Evolutionary conservation across 345 rosid genomes (phyloP), one percentile per base, ranked within the genome.

Genomic region (Schrenkiella parvula): DNA sequence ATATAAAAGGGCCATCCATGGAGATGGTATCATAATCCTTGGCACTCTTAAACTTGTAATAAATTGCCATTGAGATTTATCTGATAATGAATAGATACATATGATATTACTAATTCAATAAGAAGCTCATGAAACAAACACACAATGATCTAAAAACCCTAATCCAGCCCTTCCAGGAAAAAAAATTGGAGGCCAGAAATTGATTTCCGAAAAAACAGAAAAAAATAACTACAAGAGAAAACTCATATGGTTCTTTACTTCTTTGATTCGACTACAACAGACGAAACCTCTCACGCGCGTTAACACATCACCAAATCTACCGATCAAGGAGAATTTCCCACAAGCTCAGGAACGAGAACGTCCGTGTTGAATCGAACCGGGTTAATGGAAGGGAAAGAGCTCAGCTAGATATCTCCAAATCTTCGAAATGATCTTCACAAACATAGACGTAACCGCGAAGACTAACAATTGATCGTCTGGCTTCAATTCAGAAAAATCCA

Each of bases 21-120:
- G 89, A 13, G 75, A 95, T 82, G 57, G 93, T 86, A 86, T 95
- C 98, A 79, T 84, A 95, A 80, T 85, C 98, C 91, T 82, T 87
- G 59, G 99, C 99, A 86, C 99, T 95, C 92, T 95, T 91, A 84
- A 91, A 95, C 82, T 95, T 95, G 87, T 91, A 95, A 87, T 91
- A 89, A 39, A 95, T 96, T 76, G 99, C 93, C 99, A 95, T 95
- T 76, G 3, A n/a, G 64, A 69, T 53, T 70, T 44, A 70, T 76
- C 80, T 76, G 80, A 76, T 76, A 58, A 63, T 35, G 59, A 64
- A 41, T 46, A 48, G 18, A 71, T 63, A 64, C 39, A 68, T 67
- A 26, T 37, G 55, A 50, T 41, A 71, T 51, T 69, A 65, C 58
- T 65, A 58, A 50, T 47, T 48, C 59, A 31, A 15, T 43, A 7